Evolutionary conservation across 73 alveolate genomes (phyloP).

Genomic region (Durusdinium trenchii): DNA sequence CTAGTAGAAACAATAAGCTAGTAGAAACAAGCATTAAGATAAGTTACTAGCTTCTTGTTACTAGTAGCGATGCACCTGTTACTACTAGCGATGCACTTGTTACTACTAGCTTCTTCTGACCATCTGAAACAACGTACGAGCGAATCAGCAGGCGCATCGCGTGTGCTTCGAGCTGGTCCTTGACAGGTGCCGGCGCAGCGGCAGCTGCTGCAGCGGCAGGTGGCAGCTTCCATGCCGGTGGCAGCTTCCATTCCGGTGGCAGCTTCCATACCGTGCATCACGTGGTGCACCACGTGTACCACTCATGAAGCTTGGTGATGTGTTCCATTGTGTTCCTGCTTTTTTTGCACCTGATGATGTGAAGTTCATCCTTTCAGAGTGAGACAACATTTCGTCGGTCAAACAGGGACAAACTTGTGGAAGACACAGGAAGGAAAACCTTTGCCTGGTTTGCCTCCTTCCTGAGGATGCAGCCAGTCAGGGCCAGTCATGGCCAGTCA

Average conservation of each 20-base stretch:
- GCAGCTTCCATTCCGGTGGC: conserved; percentile 64
- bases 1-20: no score
- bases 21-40: no score
- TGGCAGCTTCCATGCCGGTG: conserved; percentile 57
- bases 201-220: conserved; percentile 38
- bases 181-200: conserved; percentile 12
- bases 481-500: no score
- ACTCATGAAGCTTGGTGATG: neutral
- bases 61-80: neutral
- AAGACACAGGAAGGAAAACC: no score
- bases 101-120: neutral
- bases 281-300: conserved; percentile 46
- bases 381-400: neutral
- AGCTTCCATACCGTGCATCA: conserved; percentile 16
- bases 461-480: no score
- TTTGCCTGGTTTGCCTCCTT: no score
- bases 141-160: neutral
- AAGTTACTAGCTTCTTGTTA: neutral
- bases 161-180: neutral
- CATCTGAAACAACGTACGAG: neutral
- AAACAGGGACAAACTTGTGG: neutral
- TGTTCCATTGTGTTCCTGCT: neutral
- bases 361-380: neutral
- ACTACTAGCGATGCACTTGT: neutral
- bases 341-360: neutral